These are phyloP conservation scores for Panellus pusillus DNA, from an alignment of 768 basidiomycete genomes.

Conservation along the genomic window DNA sequence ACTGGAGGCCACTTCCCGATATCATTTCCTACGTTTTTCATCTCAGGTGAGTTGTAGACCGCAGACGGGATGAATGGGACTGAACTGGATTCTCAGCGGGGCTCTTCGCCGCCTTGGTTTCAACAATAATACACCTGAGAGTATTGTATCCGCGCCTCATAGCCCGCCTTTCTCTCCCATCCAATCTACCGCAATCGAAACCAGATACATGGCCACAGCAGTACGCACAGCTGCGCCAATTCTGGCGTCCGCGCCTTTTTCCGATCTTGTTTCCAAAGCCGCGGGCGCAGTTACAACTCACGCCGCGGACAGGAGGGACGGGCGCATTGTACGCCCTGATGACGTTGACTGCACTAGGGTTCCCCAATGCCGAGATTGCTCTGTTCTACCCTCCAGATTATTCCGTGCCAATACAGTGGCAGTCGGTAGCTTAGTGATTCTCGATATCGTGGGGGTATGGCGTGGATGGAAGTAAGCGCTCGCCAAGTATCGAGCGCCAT, in stretches of 20 bases:
- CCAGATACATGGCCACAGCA: constrained; percentile 54
- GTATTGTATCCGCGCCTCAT: constrained; percentile 74
- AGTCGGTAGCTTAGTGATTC: constrained; percentile 64
- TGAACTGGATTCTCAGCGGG: constrained; percentile 52
- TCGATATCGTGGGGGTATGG: constrained; percentile 74
- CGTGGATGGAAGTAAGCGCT: constrained; percentile 80
- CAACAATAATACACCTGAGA: constrained; percentile 68
- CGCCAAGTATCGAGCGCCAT: not conserved
- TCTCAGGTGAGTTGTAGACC: constrained; percentile 52
- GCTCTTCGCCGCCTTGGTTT: constrained; percentile 74
- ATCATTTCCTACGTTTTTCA: constrained; percentile 82
- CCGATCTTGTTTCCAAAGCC: constrained; percentile 56
- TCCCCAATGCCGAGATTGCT: constrained; percentile 74
- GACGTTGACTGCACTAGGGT: constrained; percentile 75
- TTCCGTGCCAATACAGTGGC: constrained; percentile 81
- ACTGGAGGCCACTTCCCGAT: constrained; percentile 65
- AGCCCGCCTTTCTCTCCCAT: constrained; percentile 52
- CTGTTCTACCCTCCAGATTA: constrained; percentile 78
- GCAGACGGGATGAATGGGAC: not conserved
- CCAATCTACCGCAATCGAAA: constrained; percentile 33
- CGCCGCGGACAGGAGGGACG: constrained; percentile 62
- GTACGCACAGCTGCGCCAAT: constrained; percentile 32
- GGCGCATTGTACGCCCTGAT: constrained; percentile 84
- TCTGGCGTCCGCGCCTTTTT: constrained; percentile 32
- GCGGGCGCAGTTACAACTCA: constrained; percentile 2